Base-by-base conservation (phyloP, 257 asterid genomes). In the Capsicum chinense region DNA sequence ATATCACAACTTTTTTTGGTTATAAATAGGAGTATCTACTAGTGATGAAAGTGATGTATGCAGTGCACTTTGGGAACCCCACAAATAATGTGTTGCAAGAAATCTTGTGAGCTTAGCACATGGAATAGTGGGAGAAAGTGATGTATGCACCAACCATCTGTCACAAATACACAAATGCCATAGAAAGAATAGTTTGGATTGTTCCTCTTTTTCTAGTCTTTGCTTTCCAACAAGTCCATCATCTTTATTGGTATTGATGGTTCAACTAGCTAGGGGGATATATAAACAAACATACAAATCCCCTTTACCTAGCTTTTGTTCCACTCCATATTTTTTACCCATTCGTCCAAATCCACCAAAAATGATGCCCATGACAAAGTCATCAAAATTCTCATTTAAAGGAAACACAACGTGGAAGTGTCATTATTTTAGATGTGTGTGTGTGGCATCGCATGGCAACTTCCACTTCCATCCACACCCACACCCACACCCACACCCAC, bases 121-220 rank as follows among this genome's bases (percentile, higher is more conserved):
- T 80, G 83, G 83, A 80, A 80, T 80, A 80, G 83, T 57, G 73
- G 71, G 83, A 58, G 74, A 58, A 60, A 80, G 57, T 80, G 59
- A 80, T 60, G 83, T 56, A 48, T 80, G 83, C 44, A 60, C 73
- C 83, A 60, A 58, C 56, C 83, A 80, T 39, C 74, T 80, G 73
- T 59, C 74, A 74, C 62, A 73, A 35, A 56, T 59, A 39, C 44
- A 39, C 44, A 39, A 71, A 71, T 60, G 58, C 74, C 83, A 80
- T 47, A 42, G 68, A 80, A 35, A 37, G 70, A 80, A 58, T 80
- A 80, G 59, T 60, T 80, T 59, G 74, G 74, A 80, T 64, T 80
- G 47, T 80, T 60, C n/a, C 56, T 39, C 57, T 62, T 62, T 56
- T 56, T 16, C 15, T 9, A 74, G 81, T 56, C 60, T 47, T 52